phyloP scores from a whole-genome alignment of 768 basidiomycete genomes.

The Lentinula edodes region DNA sequence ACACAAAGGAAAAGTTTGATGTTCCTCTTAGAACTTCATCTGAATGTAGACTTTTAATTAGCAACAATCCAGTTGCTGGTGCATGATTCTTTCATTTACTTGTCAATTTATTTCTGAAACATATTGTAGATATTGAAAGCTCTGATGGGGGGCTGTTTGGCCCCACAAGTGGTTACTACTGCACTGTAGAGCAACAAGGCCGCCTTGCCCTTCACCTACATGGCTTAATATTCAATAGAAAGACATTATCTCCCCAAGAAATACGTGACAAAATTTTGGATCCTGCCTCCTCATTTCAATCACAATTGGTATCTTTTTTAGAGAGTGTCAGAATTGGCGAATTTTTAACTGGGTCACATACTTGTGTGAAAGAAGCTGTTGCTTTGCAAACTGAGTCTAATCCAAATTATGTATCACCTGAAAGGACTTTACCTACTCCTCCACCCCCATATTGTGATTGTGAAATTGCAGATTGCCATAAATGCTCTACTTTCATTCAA shows the following conservation, averaged over 20 bases:
- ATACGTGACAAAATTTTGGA: too few species aligned
- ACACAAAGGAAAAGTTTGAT: too few species aligned
- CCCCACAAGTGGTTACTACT: slow-evolving; percentile 23
- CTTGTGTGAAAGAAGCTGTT: slow-evolving; percentile 8
- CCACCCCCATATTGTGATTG: slow-evolving; percentile 11
- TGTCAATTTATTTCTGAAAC: too few species aligned
- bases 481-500: slow-evolving; percentile 13
- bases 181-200: slow-evolving; percentile 36
- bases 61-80: too few species aligned
- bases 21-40: too few species aligned
- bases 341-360: slow-evolving; percentile 18
- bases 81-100: too few species aligned
- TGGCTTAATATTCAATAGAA: too few species aligned
- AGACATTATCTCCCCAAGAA: too few species aligned
- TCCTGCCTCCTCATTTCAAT: slow-evolving; percentile 16
- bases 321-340: slow-evolving; percentile 26
- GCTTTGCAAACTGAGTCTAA: neutral
- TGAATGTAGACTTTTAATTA: too few species aligned
- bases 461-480: neutral
- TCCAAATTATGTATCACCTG: slow-evolving; percentile 16
- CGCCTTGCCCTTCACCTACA: slow-evolving; percentile 6
- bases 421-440: slow-evolving; percentile 14
- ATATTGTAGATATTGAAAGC: too few species aligned
- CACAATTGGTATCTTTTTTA: slow-evolving; percentile 22
- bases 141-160: too few species aligned